A percentile compares a stretch with the other conserved stretches of the same genome.
phyloP scores from a whole-genome alignment of 2,329 filamentous ascomycete genomes.

The Ophiostoma sp. region DNA sequence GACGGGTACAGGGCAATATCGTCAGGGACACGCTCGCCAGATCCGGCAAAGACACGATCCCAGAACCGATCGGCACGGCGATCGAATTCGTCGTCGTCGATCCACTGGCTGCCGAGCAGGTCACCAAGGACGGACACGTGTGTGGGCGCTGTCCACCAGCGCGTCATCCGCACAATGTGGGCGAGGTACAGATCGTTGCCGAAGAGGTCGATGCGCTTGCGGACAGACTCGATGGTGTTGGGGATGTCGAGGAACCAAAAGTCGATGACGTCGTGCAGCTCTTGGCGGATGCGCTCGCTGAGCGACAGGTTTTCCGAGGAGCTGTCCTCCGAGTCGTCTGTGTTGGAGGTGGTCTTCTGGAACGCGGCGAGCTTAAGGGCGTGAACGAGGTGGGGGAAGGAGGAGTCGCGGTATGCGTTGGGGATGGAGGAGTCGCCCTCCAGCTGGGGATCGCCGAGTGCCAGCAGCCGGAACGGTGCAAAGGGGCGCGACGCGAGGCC shows the following conservation, averaged over 20 bases:
- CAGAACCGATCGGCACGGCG: conserved; percentile 69
- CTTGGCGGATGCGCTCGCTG: conserved; percentile 48
- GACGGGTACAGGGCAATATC: conserved; percentile 46
- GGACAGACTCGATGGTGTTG: conserved; percentile 57
- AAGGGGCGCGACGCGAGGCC: conserved; percentile 29
- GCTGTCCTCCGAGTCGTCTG: neutral
- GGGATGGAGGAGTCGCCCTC: conserved; percentile 86
- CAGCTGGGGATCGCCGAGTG: conserved; percentile 86
- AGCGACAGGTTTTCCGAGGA: conserved; percentile 42
- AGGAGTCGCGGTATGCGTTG: conserved; percentile 44
- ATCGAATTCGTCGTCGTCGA: conserved; percentile 77
- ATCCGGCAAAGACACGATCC: conserved; percentile 67
- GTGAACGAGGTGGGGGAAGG: conserved; percentile 48
- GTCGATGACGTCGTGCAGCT: conserved; percentile 55
- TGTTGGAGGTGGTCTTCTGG: neutral
- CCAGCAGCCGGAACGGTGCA: conserved; percentile 80
- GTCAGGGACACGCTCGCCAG: conserved; percentile 55
- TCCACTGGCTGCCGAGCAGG: conserved; percentile 91
- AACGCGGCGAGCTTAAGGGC: conserved; percentile 46
- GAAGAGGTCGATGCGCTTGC: conserved; percentile 80
- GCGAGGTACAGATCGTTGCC: conserved; percentile 94
- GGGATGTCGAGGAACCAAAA: conserved; percentile 63
- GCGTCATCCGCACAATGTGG: conserved; percentile 79
- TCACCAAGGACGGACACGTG: conserved; percentile 88
- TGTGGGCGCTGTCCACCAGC: conserved; percentile 79